phyloP scores from a whole-genome alignment of 306 rosid species.

The Corylus avellana region DNA sequence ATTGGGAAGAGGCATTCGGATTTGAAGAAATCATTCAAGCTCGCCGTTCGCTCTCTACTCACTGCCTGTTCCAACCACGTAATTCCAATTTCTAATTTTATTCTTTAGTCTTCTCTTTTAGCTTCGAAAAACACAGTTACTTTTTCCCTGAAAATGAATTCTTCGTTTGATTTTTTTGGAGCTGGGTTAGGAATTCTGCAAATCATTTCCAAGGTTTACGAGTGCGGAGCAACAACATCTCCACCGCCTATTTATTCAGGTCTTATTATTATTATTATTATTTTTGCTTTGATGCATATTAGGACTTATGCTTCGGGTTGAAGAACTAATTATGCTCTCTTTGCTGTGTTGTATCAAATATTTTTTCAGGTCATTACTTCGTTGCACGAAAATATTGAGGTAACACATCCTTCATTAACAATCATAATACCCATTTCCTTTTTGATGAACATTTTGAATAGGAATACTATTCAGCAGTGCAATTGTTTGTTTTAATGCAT shows the following conservation, averaged over 20 bases:
- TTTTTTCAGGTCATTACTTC: slow-evolving; percentile 73
- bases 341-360: slow-evolving; percentile 20
- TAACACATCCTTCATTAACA: slow-evolving; percentile 25
- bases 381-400: slow-evolving; percentile 77
- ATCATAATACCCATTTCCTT: neutral
- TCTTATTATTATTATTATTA: slow-evolving; percentile 25
- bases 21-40: slow-evolving; percentile 61
- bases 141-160: neutral
- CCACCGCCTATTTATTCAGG: slow-evolving; percentile 74
- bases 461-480: neutral
- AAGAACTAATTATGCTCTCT: slow-evolving; percentile 7
- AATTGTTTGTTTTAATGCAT: neutral
- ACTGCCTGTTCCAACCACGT: slow-evolving; percentile 65
- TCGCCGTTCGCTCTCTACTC: slow-evolving; percentile 56
- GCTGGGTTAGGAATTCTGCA: slow-evolving; percentile 47
- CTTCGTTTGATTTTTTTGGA: slow-evolving; percentile 1
- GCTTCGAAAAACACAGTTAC: neutral
- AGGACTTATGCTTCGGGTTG: neutral
- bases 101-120: neutral
- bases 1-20: slow-evolving; percentile 51
- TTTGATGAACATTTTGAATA: neutral
- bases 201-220: slow-evolving; percentile 59
- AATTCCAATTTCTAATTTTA: neutral
- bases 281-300: neutral
- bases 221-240: slow-evolving; percentile 57